Conservation (phyloP, 768 basidiomycete species). For the Mycena alexandri region DNA sequence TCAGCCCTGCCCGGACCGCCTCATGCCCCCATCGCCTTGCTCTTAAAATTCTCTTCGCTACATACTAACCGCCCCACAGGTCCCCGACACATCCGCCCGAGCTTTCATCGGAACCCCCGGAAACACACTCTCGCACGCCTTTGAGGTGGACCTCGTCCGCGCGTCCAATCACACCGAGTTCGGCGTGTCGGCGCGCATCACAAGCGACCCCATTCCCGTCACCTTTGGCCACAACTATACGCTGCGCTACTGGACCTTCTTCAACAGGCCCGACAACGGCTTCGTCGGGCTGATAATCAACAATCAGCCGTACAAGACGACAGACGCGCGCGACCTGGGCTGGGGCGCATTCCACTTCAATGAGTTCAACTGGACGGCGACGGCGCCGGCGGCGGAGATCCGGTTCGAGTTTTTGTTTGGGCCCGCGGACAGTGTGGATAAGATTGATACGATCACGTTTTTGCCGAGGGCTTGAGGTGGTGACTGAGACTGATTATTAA, state of each 20-base stretch:
- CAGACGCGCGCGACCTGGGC: conserved; percentile 12
- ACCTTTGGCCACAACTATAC: conserved; percentile 16
- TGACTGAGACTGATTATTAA: conserved; percentile 10
- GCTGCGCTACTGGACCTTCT: conserved; percentile 17
- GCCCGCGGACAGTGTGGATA: conserved; percentile 13
- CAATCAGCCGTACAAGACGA: conserved; percentile 15
- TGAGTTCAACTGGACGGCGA: conserved; percentile 16
- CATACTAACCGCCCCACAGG: conserved; percentile 13
- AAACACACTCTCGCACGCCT: conserved; percentile 15
- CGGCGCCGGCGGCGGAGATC: conserved; percentile 16
- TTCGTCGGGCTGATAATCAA: conserved; percentile 16
- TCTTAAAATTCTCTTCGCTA: conserved; percentile 18
- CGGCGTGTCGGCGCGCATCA: conserved; percentile 16
- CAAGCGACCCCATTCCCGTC: conserved; percentile 16
- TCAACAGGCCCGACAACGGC: conserved; percentile 9
- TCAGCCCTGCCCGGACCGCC: conserved; percentile 9
- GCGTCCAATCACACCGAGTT: conserved; percentile 6
- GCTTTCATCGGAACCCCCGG: conserved; percentile 16
- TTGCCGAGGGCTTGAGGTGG: conserved; percentile 16
- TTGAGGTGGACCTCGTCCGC: conserved; percentile 14
- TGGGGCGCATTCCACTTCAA: conserved; percentile 16
- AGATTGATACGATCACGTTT: conserved; percentile 16
- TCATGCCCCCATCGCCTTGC: conserved; percentile 11
- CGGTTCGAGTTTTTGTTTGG: conserved; percentile 16
- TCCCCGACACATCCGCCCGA: conserved; percentile 14